Evolutionary conservation across 1,284 basidiomycete genomes (phyloP), one percentile per base, ranked within the genome.

Genomic region (Puccinia horiana): DNA sequence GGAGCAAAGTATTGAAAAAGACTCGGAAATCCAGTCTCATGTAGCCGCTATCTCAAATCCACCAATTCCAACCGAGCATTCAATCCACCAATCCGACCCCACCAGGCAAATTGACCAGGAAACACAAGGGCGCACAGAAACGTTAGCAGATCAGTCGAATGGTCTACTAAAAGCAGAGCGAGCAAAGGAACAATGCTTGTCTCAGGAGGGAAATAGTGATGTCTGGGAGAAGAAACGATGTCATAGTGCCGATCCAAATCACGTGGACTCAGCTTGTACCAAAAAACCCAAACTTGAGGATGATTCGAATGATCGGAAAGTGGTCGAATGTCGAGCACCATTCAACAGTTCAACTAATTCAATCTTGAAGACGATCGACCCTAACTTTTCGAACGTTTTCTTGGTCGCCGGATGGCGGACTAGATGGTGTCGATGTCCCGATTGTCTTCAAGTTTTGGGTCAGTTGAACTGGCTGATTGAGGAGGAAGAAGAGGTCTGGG

Each of bases 401-500:
- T 58, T 81, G 54, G 47, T n/a, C 11, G 49, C 32, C 18, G 78
- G 78, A 1, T 81, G 78, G 78, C 44, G 78, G 42, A n/a, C 72
- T 16, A 23, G 56, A 35, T 81, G 78, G 78, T 81, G 78, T 52
- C 54, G 29, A 26, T 81, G 78, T 74, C 26, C 37, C 16, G 29
- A 42, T 32, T 81, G 78, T 74, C 32, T 42, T 2, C 18, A 35
- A 18, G 20, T 73, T 4, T 74, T 72, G 42, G n/a, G 35, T 47
- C 35, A 23, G 52, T 47, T 61, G 52, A 61, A 40, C 42, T 81
- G 78, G 78, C 23, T 81, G 44, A 40, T 49, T 12, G 44, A 61
- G 58, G 67, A 69, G 54, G 77, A 81, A 32, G 78, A 81, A 74
- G 78, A 81, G 5, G 70, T 74, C 42, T 81, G 78, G 78, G 78